phyloP scores from a whole-genome alignment of 148 eudicot species.

The Persicaria maculosa region DNA sequence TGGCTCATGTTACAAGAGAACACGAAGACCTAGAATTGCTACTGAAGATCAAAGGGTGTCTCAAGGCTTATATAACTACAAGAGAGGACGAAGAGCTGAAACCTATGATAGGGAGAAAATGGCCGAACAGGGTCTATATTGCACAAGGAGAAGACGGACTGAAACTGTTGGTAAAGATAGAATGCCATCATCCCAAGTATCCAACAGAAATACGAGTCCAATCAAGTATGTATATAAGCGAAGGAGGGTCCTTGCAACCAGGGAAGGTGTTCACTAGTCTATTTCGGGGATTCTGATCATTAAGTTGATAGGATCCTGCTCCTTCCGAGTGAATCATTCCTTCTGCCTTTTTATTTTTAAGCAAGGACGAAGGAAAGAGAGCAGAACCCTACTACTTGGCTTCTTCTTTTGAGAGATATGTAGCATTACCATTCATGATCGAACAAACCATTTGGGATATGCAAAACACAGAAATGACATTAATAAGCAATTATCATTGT shows the following conservation, averaged over 20 bases:
- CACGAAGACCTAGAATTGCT: slow-evolving; percentile 4
- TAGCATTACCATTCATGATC: not conserved
- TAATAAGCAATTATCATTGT: not conserved
- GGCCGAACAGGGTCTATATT: slow-evolving; percentile 13
- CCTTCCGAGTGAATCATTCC: not conserved
- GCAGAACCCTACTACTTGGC: not conserved
- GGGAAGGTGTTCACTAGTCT: slow-evolving; percentile 16
- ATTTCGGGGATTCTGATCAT: not conserved
- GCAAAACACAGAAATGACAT: not conserved
- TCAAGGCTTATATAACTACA: slow-evolving; percentile 4
- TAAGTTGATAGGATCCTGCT: not conserved
- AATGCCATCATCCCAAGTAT: slow-evolving; percentile 8
- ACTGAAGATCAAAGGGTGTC: slow-evolving; percentile 7
- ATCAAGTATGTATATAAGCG: slow-evolving; percentile 34
- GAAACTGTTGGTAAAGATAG: slow-evolving; percentile 13
- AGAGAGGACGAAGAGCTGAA: not conserved
- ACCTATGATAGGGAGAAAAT: not conserved
- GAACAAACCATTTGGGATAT: not conserved
- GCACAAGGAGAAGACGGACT: slow-evolving; percentile 22
- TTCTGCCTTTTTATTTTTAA: slow-evolving; percentile 1
- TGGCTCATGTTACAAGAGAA: slow-evolving; percentile 12
- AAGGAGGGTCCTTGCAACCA: slow-evolving; percentile 32
- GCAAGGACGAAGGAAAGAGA: not conserved
- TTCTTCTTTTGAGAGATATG: not conserved
- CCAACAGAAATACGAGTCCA: slow-evolving; percentile 17